Percentiles rank a stretch among this genome's conserved stretches.
phyloP scores from a whole-genome alignment of 306 rosid species.

The Cucurbita maxima region DNA sequence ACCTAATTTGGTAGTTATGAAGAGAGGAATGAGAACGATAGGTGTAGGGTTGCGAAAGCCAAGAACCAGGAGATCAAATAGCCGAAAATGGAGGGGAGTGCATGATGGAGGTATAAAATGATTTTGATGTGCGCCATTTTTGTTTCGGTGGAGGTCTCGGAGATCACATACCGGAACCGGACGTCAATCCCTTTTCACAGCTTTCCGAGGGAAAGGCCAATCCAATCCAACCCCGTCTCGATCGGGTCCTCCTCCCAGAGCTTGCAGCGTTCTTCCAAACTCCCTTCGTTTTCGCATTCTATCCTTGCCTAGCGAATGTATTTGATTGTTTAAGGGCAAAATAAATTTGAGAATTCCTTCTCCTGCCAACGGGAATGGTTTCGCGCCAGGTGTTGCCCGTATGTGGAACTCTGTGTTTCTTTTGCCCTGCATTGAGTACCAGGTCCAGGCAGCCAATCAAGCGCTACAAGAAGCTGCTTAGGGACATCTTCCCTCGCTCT shows the following conservation, averaged over 20 bases:
- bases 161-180: conserved; percentile 8
- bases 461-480: conserved; percentile 62
- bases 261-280: not conserved
- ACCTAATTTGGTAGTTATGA: not conserved
- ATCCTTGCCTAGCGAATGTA: not conserved
- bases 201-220: not conserved
- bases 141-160: conserved; percentile 30
- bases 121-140: not conserved
- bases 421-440: conserved; percentile 61
- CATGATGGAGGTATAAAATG: not conserved
- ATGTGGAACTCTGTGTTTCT: conserved; percentile 65
- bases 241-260: conserved; percentile 2
- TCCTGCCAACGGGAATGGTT: conserved; percentile 29
- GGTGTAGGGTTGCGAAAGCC: not conserved
- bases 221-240: not conserved
- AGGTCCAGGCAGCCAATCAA: conserved; percentile 76
- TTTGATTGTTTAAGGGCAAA: not conserved
- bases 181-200: not conserved
- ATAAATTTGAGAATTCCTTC: not conserved
- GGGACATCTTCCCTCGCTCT: conserved; percentile 63
- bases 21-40: not conserved
- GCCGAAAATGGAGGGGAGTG: not conserved
- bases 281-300: not conserved
- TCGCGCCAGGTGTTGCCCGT: conserved; percentile 64
- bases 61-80: conserved; percentile 10